Percentiles rank a stretch among this genome's conserved stretches.
phyloP scores from a whole-genome alignment of 1,284 basidiomycete genomes.

The Cutaneotrichosporon cyanovorans region DNA sequence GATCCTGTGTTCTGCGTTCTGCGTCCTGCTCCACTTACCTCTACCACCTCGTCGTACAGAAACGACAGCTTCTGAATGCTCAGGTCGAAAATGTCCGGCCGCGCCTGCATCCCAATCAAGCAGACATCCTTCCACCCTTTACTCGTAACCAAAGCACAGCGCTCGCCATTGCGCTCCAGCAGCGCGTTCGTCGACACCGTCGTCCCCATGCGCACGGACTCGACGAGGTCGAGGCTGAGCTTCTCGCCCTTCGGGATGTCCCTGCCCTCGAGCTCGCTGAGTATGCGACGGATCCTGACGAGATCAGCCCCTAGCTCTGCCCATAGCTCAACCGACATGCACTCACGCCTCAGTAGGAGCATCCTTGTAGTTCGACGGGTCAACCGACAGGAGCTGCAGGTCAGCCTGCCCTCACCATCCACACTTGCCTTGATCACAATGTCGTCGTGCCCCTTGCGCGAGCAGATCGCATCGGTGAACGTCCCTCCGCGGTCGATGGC shows the following conservation, averaged over 20 bases:
- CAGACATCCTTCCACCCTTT: constrained; percentile 55
- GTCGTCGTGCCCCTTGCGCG: constrained; percentile 22
- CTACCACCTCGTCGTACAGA: constrained; percentile 72
- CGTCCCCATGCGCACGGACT: constrained; percentile 43
- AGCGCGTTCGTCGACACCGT: constrained; percentile 84
- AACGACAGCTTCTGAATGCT: constrained; percentile 73
- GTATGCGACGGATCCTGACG: constrained; percentile 71
- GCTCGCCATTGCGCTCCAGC: constrained; percentile 85
- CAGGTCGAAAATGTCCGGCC: constrained; percentile 78
- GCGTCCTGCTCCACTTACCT: constrained; percentile 51
- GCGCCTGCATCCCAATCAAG: constrained; percentile 43
- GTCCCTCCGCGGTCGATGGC: constrained; percentile 39
- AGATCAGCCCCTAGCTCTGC: neutral
- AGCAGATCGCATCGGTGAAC: constrained; percentile 41
- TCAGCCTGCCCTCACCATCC: neutral
- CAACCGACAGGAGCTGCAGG: constrained; percentile 67
- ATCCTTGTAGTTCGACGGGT: constrained; percentile 79
- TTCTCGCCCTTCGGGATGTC: constrained; percentile 59
- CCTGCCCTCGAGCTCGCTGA: constrained; percentile 66
- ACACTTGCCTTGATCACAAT: constrained; percentile 27
- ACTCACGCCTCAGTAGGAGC: constrained; percentile 61
- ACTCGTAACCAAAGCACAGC: constrained; percentile 88
- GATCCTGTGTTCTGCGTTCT: too few species aligned
- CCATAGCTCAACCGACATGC: too few species aligned
- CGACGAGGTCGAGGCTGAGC: constrained; percentile 45